These are phyloP conservation scores for Fusarium austroafricanum DNA, from an alignment of 2,329 filamentous ascomycete genomes.

Conservation along the genomic window DNA sequence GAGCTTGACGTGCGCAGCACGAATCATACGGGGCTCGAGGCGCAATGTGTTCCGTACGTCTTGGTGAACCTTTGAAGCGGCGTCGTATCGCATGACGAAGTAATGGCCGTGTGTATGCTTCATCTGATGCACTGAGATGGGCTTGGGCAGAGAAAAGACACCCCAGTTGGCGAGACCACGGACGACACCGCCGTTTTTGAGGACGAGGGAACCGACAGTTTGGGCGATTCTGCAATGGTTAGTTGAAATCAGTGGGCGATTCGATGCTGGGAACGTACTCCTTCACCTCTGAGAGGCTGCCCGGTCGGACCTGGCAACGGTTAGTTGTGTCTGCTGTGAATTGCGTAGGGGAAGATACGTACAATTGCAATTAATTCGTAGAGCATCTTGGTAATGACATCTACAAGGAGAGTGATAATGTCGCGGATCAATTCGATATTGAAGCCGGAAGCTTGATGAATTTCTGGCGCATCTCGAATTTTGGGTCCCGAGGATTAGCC, in stretches of 20 bases:
- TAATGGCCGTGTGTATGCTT: conserved; percentile 90
- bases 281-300: conserved; percentile 91
- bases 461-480: conserved; percentile 46
- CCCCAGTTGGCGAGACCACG: conserved; percentile 97
- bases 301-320: conserved; percentile 81
- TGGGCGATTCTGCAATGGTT: conserved; percentile 77
- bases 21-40: conserved; percentile 90
- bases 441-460: conserved; percentile 29
- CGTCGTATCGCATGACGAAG: conserved; percentile 97
- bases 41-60: conserved; percentile 79
- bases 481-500: conserved; percentile 49
- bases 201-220: conserved; percentile 83
- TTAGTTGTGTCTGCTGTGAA: conserved; percentile 34
- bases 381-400: conserved; percentile 74
- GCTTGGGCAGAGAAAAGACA: conserved; percentile 84
- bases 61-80: conserved; percentile 77
- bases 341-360: conserved; percentile 53
- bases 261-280: conserved; percentile 71
- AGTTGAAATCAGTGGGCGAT: conserved; percentile 15
- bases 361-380: conserved; percentile 98
- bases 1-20: conserved; percentile 87
- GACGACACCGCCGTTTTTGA: conserved; percentile 86
- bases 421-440: conserved; percentile 26
- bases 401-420: conserved; percentile 32
- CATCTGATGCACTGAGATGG: conserved; percentile 82